Evolutionary conservation across 306 rosid species (phyloP).

Genomic region (Lathyrus sativus): DNA sequence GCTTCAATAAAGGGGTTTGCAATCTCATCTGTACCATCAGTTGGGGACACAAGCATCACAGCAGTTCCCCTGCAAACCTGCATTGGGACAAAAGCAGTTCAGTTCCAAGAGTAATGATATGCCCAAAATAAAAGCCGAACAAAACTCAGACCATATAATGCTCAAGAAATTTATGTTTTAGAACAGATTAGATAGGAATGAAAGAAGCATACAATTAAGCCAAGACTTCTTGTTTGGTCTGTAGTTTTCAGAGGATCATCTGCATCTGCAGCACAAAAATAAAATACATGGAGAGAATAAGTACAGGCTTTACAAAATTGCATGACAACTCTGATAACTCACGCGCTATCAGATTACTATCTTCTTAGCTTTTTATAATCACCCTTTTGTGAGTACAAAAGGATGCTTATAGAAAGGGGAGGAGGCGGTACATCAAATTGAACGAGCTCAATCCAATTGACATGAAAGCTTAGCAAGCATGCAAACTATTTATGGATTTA

Average conservation of each 20-base stretch:
- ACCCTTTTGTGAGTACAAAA: too few species aligned
- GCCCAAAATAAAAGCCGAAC: neutral
- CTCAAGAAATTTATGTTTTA: neutral
- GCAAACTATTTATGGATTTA: slow-evolving; percentile 1
- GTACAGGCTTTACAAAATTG: neutral
- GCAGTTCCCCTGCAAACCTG: slow-evolving; percentile 99
- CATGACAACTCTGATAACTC: neutral
- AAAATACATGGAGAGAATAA: slow-evolving; percentile 24
- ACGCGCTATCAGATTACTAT: neutral
- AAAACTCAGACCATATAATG: slow-evolving; percentile 4
- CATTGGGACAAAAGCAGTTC: slow-evolving; percentile 29
- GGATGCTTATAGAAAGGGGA: too few species aligned
- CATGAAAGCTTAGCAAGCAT: neutral
- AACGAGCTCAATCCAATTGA: neutral
- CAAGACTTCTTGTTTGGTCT: slow-evolving; percentile 72
- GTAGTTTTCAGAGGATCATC: slow-evolving; percentile 75
- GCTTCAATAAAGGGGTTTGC: slow-evolving; percentile 94
- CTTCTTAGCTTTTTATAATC: too few species aligned
- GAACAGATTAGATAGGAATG: slow-evolving; percentile 8
- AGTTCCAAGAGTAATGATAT: neutral
- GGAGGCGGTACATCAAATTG: neutral
- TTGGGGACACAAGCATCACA: slow-evolving; percentile 98
- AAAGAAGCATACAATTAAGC: slow-evolving; percentile 50
- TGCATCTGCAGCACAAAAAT: slow-evolving; percentile 41
- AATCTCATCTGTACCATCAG: slow-evolving; percentile 97